Evolutionary conservation across 116 monocot genomes (phyloP), one percentile per base, ranked within the genome.

Genomic region (Cymodocea nodosa): DNA sequence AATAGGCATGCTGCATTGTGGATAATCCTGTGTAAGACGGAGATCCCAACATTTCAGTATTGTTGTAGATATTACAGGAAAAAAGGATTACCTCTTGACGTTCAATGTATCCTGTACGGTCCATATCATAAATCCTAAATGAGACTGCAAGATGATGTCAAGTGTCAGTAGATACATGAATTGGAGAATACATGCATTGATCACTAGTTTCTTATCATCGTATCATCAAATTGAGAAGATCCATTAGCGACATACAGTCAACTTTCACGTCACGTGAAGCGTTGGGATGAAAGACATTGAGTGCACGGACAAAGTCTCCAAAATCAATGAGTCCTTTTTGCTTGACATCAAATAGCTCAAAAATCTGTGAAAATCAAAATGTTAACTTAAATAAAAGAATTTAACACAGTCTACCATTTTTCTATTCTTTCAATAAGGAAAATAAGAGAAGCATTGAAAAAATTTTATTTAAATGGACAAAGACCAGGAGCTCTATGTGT

Each of bases 261-360:
- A 91, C 71, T 91, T 97, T 98, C 18, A 82, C 88, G 73, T 91
- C 86, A 40, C 78, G 76, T 59, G 88, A 65, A 51, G 82, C 78
- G 75, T 84, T 91, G 71, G 97, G 97, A 64, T 91, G 92, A 63
- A 98, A 91, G 59, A 98, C 84, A 77, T 86, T 85, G 50, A 98
- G 84, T 49, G 79, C 75, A 23, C 84, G 80, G 72, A 91, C 97
- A 82, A 98, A 98, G 66, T 98, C 97, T 57, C 80, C 85, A 86
- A 98, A 98, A 82, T 91, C 97, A 82, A 98, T 79, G 55, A 82
- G 72, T n/a, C 97, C 92, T 51, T 76, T 91, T 74, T 98, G 79
- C 67, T 98, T 88, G 39, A 84, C 89, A 74, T 98, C 97, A 81
- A 98, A 98, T 67, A 98, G 69, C 77, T 90, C 83, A 81, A 98